Evolutionary conservation across 2,329 filamentous ascomycete species (phyloP).

Genomic region (Helotiales sp.): DNA sequence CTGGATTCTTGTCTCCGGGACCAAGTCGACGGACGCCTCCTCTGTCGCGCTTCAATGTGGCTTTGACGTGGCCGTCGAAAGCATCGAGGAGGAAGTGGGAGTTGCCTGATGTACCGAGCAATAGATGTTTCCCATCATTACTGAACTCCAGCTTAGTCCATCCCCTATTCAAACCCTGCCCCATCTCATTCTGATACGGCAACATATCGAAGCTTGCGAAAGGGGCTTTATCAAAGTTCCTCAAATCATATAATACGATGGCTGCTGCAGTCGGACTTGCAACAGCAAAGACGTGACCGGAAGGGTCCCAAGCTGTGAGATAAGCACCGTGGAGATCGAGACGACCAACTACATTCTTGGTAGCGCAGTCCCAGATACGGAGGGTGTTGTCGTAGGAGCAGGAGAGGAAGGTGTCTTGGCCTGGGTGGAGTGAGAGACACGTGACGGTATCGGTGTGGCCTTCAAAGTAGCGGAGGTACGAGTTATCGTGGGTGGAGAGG

Average conservation of each 20-base stretch:
- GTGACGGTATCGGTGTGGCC: slow-evolving; percentile 87
- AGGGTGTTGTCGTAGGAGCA: slow-evolving; percentile 90
- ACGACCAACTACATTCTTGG: slow-evolving; percentile 76
- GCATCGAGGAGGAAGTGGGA: slow-evolving; percentile 94
- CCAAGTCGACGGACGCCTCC: slow-evolving; percentile 54
- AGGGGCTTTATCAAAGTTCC: slow-evolving; percentile 90
- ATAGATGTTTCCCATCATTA: slow-evolving; percentile 87
- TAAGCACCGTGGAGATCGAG: slow-evolving; percentile 79
- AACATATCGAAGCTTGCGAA: slow-evolving; percentile 81
- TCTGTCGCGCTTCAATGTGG: slow-evolving; percentile 64
- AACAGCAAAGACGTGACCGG: slow-evolving; percentile 87
- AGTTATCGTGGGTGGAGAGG: slow-evolving; percentile 91
- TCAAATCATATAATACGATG: slow-evolving; percentile 86
- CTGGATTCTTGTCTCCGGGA: slow-evolving; percentile 47
- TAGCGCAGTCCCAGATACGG: slow-evolving; percentile 78
- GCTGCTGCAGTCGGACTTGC: slow-evolving; percentile 78
- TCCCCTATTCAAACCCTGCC: slow-evolving; percentile 53
- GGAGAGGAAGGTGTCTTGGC: slow-evolving; percentile 87
- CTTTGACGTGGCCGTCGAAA: slow-evolving; percentile 78
- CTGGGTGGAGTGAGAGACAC: slow-evolving; percentile 78
- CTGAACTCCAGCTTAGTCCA: slow-evolving; percentile 96
- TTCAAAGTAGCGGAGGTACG: slow-evolving; percentile 93
- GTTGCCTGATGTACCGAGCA: slow-evolving; percentile 79
- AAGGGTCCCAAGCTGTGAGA: slow-evolving; percentile 88
- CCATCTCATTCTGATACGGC: slow-evolving; percentile 53